Percentiles rank a stretch among this genome's conserved stretches.
Conservation (phyloP, 2,329 filamentous ascomycete species). For the Trichoderma sp. region DNA sequence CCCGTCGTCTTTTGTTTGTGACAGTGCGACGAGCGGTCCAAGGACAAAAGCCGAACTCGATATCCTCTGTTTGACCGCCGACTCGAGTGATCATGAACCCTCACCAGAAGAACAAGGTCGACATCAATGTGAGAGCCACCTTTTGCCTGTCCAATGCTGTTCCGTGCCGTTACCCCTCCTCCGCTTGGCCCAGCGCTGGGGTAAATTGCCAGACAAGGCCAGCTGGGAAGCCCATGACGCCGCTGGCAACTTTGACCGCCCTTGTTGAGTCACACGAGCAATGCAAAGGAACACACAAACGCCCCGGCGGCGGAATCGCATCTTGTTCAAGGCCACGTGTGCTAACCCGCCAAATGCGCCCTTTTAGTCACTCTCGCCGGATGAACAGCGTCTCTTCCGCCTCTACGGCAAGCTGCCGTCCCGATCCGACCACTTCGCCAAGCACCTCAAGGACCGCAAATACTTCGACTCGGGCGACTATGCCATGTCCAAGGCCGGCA, state of each 20-base stretch:
- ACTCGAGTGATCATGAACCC: constrained; percentile 71
- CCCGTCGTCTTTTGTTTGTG: neutral
- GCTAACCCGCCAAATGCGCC: constrained; percentile 1
- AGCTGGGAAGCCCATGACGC: neutral
- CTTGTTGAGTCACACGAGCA: neutral
- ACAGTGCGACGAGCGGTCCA: neutral
- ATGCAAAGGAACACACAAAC: neutral
- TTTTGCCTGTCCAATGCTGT: neutral
- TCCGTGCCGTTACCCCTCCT: constrained; percentile 3
- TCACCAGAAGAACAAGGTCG: constrained; percentile 97
- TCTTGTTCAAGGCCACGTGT: neutral
- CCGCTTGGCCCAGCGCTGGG: neutral
- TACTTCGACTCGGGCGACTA: constrained; percentile 98
- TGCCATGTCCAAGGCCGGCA: constrained; percentile 94
- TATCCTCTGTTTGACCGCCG: neutral
- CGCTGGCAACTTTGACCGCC: neutral
- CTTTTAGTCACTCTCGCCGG: constrained; percentile 81
- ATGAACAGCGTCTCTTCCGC: constrained; percentile 94
- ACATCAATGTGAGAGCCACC: constrained; percentile 68
- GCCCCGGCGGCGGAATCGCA: neutral
- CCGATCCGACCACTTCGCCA: constrained; percentile 93
- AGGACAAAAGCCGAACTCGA: neutral
- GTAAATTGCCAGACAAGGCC: neutral
- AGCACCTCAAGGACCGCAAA: constrained; percentile 98
- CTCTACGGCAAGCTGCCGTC: constrained; percentile 97